Conservation (phyloP, 192 early-diverging fungal species). For the Coemansia sp. region DNA sequence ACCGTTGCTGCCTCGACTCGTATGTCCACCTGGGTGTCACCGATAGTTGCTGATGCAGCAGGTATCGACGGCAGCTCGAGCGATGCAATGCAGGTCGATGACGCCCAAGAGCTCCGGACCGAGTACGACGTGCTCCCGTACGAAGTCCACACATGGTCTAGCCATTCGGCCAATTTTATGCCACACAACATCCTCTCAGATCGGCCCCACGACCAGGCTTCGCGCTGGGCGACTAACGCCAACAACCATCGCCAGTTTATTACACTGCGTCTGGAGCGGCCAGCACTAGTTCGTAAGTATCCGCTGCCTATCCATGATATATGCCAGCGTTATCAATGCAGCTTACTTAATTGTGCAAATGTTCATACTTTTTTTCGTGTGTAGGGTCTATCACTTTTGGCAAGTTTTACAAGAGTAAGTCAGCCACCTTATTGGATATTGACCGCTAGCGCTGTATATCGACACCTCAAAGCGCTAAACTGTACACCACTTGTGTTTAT, state of each 20-base stretch:
- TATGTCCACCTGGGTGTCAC: conserved; percentile 24
- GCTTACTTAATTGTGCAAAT: neutral
- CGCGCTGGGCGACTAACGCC: conserved; percentile 85
- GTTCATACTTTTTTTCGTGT: conserved; percentile 13
- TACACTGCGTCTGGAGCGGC: conserved; percentile 84
- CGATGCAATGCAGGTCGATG: conserved; percentile 13
- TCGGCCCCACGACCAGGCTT: conserved; percentile 86
- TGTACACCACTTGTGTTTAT: neutral
- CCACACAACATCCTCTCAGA: conserved; percentile 83
- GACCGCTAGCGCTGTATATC: neutral
- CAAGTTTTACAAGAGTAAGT: conserved; percentile 77
- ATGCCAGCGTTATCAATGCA: conserved; percentile 59
- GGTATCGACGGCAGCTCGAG: neutral
- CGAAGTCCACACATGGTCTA: conserved; percentile 76
- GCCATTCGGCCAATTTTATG: conserved; percentile 82
- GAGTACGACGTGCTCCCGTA: conserved; percentile 62
- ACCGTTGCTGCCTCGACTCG: neutral
- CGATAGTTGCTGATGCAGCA: conserved; percentile 7
- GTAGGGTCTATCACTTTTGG: conserved; percentile 85
- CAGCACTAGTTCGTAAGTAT: conserved; percentile 80
- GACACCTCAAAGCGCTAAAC: neutral
- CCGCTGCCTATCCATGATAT: conserved; percentile 19
- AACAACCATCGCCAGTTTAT: conserved; percentile 94
- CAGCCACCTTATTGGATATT: neutral
- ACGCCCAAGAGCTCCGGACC: conserved; percentile 36